phyloP scores from a whole-genome alignment of 192 early-diverging fungal species.

The Phycomyces nitens region DNA sequence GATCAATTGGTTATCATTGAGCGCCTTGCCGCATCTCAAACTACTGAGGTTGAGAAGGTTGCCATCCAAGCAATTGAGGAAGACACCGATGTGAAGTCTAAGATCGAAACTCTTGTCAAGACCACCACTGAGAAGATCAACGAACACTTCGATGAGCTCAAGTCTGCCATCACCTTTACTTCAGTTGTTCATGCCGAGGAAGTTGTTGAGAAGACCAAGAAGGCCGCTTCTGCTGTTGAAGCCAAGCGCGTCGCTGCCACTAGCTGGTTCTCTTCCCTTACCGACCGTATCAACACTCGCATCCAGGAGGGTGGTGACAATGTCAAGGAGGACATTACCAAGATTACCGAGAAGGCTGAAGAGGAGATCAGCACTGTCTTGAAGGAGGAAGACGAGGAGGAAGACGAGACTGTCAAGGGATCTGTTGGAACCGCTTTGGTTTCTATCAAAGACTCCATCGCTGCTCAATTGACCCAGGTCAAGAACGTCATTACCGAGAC shows the following conservation, averaged over 20 bases:
- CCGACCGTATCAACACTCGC: slow-evolving; percentile 8
- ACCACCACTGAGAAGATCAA: slow-evolving; percentile 4
- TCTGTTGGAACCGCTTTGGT: neutral
- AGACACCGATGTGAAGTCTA: slow-evolving; percentile 1
- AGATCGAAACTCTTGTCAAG: slow-evolving; percentile 4
- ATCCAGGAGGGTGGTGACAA: slow-evolving; percentile 11
- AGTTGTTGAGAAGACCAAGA: slow-evolving; percentile 9
- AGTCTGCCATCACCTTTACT: neutral
- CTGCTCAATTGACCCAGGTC: slow-evolving; percentile 8
- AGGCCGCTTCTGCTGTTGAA: slow-evolving; percentile 4
- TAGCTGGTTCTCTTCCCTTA: neutral
- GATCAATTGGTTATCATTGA: slow-evolving; percentile 10
- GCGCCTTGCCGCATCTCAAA: slow-evolving; percentile 3
- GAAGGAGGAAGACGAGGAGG: slow-evolving; percentile 11
- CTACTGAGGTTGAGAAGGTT: slow-evolving; percentile 12
- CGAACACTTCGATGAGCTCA: slow-evolving; percentile 4
- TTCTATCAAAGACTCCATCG: slow-evolving; percentile 3
- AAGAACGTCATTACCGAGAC: slow-evolving; percentile 10
- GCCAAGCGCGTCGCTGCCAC: slow-evolving; percentile 7
- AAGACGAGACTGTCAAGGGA: neutral
- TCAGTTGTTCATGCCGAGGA: slow-evolving; percentile 1
- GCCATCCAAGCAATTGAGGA: neutral
- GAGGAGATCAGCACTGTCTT: slow-evolving; percentile 7
- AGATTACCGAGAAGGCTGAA: slow-evolving; percentile 6
- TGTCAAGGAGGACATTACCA: slow-evolving; percentile 12